phyloP scores from a whole-genome alignment of 441 rosid genomes.

The Caryocar brasiliense region DNA sequence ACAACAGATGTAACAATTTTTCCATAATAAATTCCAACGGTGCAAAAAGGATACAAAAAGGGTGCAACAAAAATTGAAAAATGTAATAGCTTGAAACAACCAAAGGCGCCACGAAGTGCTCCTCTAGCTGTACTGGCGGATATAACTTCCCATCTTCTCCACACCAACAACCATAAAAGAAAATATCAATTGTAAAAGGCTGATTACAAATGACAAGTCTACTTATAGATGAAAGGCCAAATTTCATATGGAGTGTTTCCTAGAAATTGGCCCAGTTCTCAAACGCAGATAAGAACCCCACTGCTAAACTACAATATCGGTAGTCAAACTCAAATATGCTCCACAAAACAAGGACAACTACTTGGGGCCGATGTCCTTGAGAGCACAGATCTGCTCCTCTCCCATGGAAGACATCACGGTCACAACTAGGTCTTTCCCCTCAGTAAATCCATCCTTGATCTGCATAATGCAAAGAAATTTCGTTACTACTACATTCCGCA shows the following conservation, averaged over 20 bases:
- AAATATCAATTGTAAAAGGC: constrained; percentile 12
- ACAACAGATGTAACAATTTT: too few relatives aligned
- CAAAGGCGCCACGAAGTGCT: constrained; percentile 2
- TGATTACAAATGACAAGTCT: constrained; percentile 14
- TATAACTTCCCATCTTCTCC: constrained; percentile 9
- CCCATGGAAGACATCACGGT: constrained; percentile 91
- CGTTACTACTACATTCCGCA: too few relatives aligned
- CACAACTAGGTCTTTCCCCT: constrained; percentile 78
- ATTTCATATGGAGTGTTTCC: constrained; percentile 3
- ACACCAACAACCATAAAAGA: constrained; percentile 16
- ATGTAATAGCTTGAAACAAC: constrained; percentile 3
- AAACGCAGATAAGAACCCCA: constrained; percentile 13
- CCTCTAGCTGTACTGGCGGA: background rate
- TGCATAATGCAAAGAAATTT: constrained; percentile 13
- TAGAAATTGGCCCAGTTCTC: background rate
- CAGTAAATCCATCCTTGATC: constrained; percentile 73
- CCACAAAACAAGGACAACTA: background rate
- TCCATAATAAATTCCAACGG: too few relatives aligned
- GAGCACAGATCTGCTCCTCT: constrained; percentile 88
- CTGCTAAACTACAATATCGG: constrained; percentile 12
- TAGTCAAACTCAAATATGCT: background rate
- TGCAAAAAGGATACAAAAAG: too few relatives aligned
- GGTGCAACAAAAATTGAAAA: background rate
- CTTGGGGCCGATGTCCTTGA: constrained; percentile 87
- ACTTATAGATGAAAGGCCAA: constrained; percentile 12